phyloP scores from a whole-genome alignment of 2,329 filamentous ascomycete genomes.

The Nigrospora sphaerica region DNA sequence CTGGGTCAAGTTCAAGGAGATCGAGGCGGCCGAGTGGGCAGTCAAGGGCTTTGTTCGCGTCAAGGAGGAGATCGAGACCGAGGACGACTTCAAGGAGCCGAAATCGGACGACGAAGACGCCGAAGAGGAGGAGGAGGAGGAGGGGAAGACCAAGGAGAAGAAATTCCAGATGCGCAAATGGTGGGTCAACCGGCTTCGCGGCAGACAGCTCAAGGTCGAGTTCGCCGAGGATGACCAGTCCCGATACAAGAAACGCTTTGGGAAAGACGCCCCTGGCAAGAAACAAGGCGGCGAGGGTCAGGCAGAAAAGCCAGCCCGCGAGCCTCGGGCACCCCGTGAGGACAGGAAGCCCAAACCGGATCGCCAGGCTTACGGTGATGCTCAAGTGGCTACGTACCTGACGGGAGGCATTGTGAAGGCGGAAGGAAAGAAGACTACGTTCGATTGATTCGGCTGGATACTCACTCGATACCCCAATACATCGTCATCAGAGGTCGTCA shows the following conservation, averaged over 20 bases:
- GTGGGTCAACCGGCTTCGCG: slow-evolving; percentile 80
- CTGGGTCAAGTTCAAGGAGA: slow-evolving; percentile 84
- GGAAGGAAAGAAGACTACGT: slow-evolving; percentile 74
- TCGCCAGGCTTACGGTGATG: slow-evolving; percentile 36
- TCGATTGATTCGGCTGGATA: slow-evolving; percentile 49
- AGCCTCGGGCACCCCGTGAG: not conserved
- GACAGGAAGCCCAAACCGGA: slow-evolving; percentile 17
- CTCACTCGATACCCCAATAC: not conserved
- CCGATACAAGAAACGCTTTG: slow-evolving; percentile 90
- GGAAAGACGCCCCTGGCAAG: slow-evolving; percentile 54
- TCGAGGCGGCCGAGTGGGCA: slow-evolving; percentile 66
- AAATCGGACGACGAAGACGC: slow-evolving; percentile 36
- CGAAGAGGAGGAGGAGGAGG: slow-evolving; percentile 25
- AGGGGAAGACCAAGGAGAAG: slow-evolving; percentile 35
- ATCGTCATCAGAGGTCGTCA: no score
- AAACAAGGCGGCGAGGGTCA: slow-evolving; percentile 16
- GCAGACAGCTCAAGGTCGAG: slow-evolving; percentile 78
- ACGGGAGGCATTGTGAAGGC: slow-evolving; percentile 74
- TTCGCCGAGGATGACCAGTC: slow-evolving; percentile 86
- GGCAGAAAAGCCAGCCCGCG: slow-evolving; percentile 27
- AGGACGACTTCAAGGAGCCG: slow-evolving; percentile 50
- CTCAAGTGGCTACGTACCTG: slow-evolving; percentile 50
- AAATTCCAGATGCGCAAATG: slow-evolving; percentile 60
- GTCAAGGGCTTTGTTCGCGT: slow-evolving; percentile 77
- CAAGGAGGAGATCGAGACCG: slow-evolving; percentile 55